A percentile compares a stretch with the other conserved stretches of the same genome.
Evolutionary conservation across 2,329 filamentous ascomycete species (phyloP).

Genomic region (Onygena corvina): DNA sequence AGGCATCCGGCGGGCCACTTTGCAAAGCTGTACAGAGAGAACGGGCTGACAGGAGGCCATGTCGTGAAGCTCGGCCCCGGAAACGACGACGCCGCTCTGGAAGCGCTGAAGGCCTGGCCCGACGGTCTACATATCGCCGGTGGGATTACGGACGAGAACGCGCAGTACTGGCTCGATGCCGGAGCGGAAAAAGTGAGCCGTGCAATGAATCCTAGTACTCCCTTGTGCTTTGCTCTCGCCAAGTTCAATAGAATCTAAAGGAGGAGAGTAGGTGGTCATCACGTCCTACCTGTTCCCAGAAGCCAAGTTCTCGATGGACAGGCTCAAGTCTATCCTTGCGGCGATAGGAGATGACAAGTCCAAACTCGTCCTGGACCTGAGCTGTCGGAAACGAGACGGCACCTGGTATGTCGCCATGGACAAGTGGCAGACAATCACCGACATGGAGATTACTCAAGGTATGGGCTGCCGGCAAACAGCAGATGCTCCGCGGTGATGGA

Average conservation of each 20-base stretch:
- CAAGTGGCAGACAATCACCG: conserved; percentile 96
- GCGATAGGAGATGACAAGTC: conserved; percentile 60
- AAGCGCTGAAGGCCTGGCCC: conserved; percentile 69
- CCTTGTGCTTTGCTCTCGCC: not conserved
- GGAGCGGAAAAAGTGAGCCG: conserved; percentile 73
- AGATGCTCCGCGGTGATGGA: not conserved
- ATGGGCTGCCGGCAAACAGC: conserved; percentile 17
- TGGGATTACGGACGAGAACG: conserved; percentile 81
- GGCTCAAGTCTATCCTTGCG: conserved; percentile 60
- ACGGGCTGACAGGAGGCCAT: conserved; percentile 66
- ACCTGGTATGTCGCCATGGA: conserved; percentile 98
- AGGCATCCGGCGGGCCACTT: conserved; percentile 70
- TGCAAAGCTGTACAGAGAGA: conserved; percentile 65
- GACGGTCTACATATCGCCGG: conserved; percentile 77
- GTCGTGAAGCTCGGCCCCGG: conserved; percentile 93
- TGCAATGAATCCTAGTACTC: not conserved
- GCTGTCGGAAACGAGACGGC: conserved; percentile 64
- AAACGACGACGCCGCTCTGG: conserved; percentile 66
- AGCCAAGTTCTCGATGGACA: conserved; percentile 64
- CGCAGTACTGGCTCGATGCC: conserved; percentile 68
- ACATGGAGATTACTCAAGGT: conserved; percentile 89
- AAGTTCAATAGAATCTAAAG: conserved; percentile 8
- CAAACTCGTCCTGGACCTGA: conserved; percentile 88
- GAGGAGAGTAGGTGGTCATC: conserved; percentile 69
- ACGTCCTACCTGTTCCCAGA: conserved; percentile 88